phyloP scores from a whole-genome alignment of 139 green algal species.

The Zygnema cylindricum region DNA sequence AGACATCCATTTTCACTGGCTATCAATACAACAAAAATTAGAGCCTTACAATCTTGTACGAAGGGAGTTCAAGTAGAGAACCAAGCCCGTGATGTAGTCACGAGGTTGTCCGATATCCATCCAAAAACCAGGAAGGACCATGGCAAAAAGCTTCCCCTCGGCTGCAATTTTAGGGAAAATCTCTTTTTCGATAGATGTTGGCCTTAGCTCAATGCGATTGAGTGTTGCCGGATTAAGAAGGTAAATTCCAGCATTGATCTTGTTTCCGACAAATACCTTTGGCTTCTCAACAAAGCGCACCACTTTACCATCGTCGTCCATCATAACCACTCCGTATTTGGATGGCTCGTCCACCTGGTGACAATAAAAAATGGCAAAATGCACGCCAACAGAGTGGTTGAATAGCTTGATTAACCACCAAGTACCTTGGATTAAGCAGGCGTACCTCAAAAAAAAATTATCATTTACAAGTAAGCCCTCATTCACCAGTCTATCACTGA shows the following conservation, averaged over 20 bases:
- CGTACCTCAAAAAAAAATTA: too few relatives aligned
- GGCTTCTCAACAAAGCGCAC: conserved; percentile 87
- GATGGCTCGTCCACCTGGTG: conserved; percentile 72
- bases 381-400: too few relatives aligned
- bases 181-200: conserved; percentile 81
- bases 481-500: too few relatives aligned
- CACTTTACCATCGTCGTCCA: conserved; percentile 78
- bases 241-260: conserved; percentile 99
- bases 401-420: too few relatives aligned
- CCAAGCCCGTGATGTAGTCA: conserved; percentile 88
- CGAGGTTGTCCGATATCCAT: conserved; percentile 98
- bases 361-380: too few relatives aligned
- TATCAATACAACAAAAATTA: too few relatives aligned
- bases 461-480: too few relatives aligned
- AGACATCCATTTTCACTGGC: too few relatives aligned
- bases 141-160: conserved; percentile 85
- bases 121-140: conserved; percentile 93
- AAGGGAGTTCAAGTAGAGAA: conserved; percentile 86
- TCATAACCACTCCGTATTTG: conserved; percentile 96
- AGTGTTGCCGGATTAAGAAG: conserved; percentile 82
- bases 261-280: conserved; percentile 95
- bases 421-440: too few relatives aligned
- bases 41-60: conserved; percentile 35
- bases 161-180: conserved; percentile 90
- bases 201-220: conserved; percentile 89